Percentiles rank a stretch among this genome's conserved stretches.
phyloP scores from a whole-genome alignment of 2,329 filamentous ascomycete species.

The Cryphonectria naterciae region DNA sequence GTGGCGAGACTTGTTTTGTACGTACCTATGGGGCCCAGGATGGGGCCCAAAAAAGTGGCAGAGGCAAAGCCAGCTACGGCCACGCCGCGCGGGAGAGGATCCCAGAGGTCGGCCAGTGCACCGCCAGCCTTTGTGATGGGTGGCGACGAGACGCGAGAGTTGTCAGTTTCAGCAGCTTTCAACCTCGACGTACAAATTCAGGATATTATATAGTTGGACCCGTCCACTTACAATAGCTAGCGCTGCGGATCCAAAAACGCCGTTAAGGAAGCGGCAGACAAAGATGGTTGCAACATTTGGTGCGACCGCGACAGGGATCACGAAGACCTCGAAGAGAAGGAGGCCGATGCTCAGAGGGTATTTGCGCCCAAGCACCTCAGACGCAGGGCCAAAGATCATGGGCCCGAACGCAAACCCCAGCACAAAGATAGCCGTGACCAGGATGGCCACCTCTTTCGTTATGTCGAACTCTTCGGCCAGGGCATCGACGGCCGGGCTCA shows the following conservation, averaged over 20 bases:
- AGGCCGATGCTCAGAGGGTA: neutral
- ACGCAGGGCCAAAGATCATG: neutral
- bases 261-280: slow-evolving; percentile 13
- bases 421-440: neutral
- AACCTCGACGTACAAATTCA: neutral
- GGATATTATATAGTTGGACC: neutral
- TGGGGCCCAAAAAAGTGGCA: slow-evolving; percentile 6
- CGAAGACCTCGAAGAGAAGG: neutral
- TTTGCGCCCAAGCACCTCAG: neutral
- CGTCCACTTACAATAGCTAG: slow-evolving; percentile 9
- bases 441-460: neutral
- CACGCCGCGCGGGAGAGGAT: slow-evolving; percentile 13
- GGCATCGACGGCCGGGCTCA: neutral
- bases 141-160: neutral
- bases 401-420: slow-evolving; percentile 3
- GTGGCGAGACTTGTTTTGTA: neutral
- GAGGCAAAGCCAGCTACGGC: slow-evolving; percentile 8
- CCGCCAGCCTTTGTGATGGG: neutral
- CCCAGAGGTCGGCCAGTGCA: slow-evolving; percentile 15
- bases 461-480: neutral
- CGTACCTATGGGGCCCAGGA: neutral
- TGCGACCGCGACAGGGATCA: neutral
- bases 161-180: neutral
- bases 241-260: slow-evolving; percentile 8
- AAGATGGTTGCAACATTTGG: neutral